Base-by-base conservation (phyloP, 2,329 filamentous ascomycete genomes). In the Thyridium curvatum region DNA sequence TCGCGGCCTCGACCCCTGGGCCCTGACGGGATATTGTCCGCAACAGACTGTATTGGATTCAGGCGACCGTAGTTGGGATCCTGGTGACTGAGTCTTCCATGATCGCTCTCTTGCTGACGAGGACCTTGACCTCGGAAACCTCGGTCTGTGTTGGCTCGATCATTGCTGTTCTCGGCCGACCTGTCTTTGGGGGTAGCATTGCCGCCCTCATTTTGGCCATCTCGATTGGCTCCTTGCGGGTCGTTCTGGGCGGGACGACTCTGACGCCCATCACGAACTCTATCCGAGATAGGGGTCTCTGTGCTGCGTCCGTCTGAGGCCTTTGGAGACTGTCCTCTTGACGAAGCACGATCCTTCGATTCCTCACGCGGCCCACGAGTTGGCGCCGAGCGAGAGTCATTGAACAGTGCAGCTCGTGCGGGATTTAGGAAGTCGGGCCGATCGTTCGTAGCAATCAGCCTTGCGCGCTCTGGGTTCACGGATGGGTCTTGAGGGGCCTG, bases 11-110 rank as follows among this genome's bases (percentile, higher is more conserved):
- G 34, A 59, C 58, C 48, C 60, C 67, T 43, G 61, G 64, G 41
- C 66, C 73, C 50, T n/a, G 71, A 71, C 4, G 77, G 77, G 31
- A 72, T 64, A 56, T n/a, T n/a, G n/a, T 56, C 67, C 18, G 52
- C 50, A 26, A 66, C 56, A 17, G 65, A 63, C 35, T 69, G 63
- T 36, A 72, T 67, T 2, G 71, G 61, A 44, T 77, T 81, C 35
- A 83, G 63, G 3, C 79, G 74, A 18, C 79, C 79, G 48, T 82
- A 82, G 40, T 74, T 78, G 13, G 74, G 72, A 53, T 83, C 78
- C 46, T 78, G 71, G 43, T 74, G 70, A 39, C 62, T 65, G 15
- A 69, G 48, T 45, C 70, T 63, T 30, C 66, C 65, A 47, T 75
- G 69, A 34, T 79, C 73, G 3, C 61, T 48, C 21, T 80, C 76